phyloP scores from a whole-genome alignment of 768 basidiomycete genomes.

The Hortiboletus flavorubellus region DNA sequence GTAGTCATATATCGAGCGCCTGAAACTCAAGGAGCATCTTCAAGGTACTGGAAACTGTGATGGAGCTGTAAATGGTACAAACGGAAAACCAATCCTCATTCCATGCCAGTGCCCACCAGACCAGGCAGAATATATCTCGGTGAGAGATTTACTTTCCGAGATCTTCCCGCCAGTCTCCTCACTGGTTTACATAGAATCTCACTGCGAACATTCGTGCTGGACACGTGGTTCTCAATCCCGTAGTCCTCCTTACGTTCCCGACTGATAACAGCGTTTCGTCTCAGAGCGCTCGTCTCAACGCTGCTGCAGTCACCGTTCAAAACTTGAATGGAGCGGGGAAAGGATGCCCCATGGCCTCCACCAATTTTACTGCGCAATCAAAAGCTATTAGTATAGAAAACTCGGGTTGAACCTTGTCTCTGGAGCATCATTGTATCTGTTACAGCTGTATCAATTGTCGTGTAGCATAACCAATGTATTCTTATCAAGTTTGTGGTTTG shows the following conservation, averaged over 20 bases:
- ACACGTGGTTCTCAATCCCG: slow-evolving; percentile 39
- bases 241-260: slow-evolving; percentile 41
- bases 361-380: slow-evolving; percentile 51
- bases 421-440: neutral
- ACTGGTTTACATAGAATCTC: slow-evolving; percentile 26
- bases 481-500: too few relatives aligned
- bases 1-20: neutral
- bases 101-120: slow-evolving; percentile 37
- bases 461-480: neutral
- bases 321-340: slow-evolving; percentile 64
- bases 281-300: slow-evolving; percentile 49
- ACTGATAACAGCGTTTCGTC: slow-evolving; percentile 38
- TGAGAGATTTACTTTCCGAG: neutral
- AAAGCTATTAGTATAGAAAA: slow-evolving; percentile 17
- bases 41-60: slow-evolving; percentile 38
- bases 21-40: neutral
- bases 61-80: slow-evolving; percentile 30
- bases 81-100: slow-evolving; percentile 31
- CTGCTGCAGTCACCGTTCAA: slow-evolving; percentile 63
- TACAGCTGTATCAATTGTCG: neutral
- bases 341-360: slow-evolving; percentile 63
- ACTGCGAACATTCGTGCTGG: slow-evolving; percentile 41
- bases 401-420: slow-evolving; percentile 5
- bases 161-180: neutral
- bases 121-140: slow-evolving; percentile 25